Conservation (phyloP, 1,284 basidiomycete species). For the Ganoderma resinaceum region DNA sequence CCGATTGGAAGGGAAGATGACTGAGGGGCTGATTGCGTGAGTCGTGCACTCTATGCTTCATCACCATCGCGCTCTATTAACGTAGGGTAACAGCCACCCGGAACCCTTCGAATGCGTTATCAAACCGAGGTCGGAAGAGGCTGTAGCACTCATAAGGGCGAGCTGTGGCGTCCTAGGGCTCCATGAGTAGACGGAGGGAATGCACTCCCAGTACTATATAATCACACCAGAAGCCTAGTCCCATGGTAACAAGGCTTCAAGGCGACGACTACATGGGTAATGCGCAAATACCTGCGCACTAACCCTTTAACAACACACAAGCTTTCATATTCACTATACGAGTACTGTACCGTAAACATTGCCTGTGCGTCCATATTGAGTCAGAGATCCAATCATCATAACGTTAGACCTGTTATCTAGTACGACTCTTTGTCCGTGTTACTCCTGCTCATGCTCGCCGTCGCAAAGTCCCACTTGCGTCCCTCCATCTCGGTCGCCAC, state of each 20-base stretch:
- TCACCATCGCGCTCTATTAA: not conserved
- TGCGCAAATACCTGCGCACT: not conserved
- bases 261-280: not conserved
- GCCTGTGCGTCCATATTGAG: not conserved
- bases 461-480: constrained; percentile 2
- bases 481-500: constrained; percentile 5
- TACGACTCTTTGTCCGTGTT: not conserved
- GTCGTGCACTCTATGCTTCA: not conserved
- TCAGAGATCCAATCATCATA: constrained; percentile 23
- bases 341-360: not conserved
- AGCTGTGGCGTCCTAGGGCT: not conserved
- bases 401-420: not conserved
- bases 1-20: constrained; percentile 14
- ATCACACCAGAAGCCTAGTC: not conserved
- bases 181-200: not conserved
- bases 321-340: not conserved
- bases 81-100: constrained; percentile 3
- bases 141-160: constrained; percentile 1
- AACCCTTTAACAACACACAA: not conserved
- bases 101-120: constrained; percentile 15
- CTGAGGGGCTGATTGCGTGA: constrained; percentile 12
- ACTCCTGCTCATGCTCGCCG: not conserved
- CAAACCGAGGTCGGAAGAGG: constrained; percentile 10
- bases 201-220: not conserved
- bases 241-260: too few species aligned